A percentile compares a stretch with the other conserved stretches of the same genome.
Evolutionary conservation across 176 grass and related monocot genomes (phyloP).

Genomic region (Paspalum notatum): DNA sequence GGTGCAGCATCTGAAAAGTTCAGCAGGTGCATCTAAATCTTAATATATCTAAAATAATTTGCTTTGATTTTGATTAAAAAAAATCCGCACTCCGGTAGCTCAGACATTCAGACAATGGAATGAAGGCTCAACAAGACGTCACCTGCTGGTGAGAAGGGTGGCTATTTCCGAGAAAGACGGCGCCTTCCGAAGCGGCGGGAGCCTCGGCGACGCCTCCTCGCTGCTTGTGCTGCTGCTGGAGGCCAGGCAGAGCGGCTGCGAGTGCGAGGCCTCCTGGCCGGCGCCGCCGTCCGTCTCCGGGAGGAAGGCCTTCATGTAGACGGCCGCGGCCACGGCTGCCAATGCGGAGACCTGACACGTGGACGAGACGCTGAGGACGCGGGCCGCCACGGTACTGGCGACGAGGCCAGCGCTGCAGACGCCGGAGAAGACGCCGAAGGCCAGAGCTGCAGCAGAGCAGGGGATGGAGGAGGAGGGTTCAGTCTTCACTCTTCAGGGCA

Average conservation of each 20-base stretch:
- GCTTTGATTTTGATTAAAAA: not conserved
- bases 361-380: conserved; percentile 39
- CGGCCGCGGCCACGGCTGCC: conserved; percentile 38
- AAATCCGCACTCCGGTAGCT: not conserved
- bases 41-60: too few species aligned
- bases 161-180: conserved; percentile 51
- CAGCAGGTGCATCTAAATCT: not conserved
- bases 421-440: conserved; percentile 57
- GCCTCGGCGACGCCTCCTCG: conserved; percentile 43
- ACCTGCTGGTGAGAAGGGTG: conserved; percentile 61
- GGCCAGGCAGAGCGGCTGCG: conserved; percentile 40
- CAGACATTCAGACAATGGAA: not conserved
- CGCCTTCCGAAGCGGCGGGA: conserved; percentile 51
- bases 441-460: not conserved
- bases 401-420: conserved; percentile 55
- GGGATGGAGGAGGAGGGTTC: too few species aligned
- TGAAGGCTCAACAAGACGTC: not conserved
- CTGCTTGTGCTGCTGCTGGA: not conserved
- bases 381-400: conserved; percentile 42
- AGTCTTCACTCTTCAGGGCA: too few species aligned
- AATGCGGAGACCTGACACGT: conserved; percentile 48
- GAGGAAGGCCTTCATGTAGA: conserved; percentile 68
- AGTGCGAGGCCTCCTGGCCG: conserved; percentile 43
- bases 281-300: conserved; percentile 55
- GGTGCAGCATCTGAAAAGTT: not conserved